Evolutionary conservation across 208 protist species (phyloP), one percentile per base, ranked within the genome.

Genomic region (Angomonas ambiguus): DNA sequence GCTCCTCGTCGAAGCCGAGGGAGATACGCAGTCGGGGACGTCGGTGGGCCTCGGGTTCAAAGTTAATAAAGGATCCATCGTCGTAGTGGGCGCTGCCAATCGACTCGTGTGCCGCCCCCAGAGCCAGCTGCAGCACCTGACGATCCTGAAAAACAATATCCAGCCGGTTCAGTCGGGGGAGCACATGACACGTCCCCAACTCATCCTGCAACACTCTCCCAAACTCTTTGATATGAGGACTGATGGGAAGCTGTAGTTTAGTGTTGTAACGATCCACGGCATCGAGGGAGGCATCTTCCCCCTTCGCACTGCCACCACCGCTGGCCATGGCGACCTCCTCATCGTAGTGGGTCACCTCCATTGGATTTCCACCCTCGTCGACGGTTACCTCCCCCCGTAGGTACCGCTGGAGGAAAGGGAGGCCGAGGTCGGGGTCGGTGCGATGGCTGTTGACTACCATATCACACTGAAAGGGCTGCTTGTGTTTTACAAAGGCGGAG

Each of bases 1-100:
- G 74, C 27, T 87, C 78, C 71, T 92, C 90, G 65, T 95, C 90
- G 55, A 78, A 95, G 33, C 90, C 90, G 32, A 95, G 76, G 0
- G 87, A 92, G 41, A 93, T 90, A 56, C 90, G 90, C 24, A 95
- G 79, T 0, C 84, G 79, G 55, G 89, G 85, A 25, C 89, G 89
- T 28, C 63, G 69, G 16, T 72, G 78, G 77, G 77, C 90, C 32
- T 87, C 80, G 0, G 74, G 82, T 65, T 93, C 85, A 2, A 8
- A 2, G 59, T 86, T 79, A 30, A 88, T 85, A 45, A n/a, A n/a
- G n/a, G n/a, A n/a, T 11, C 80, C 72, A 2, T 11, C n/a, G 13
- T 48, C 45, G 16, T 42, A 4, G 18, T 48, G 55, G 24, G 83
- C 42, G 61, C 71, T 65, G 33, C 72, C 62, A 30, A 79, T 71